A percentile compares a stretch with the other conserved stretches of the same genome.
phyloP scores from a whole-genome alignment of 2,329 filamentous ascomycete species.

The Xylaria multiplex region DNA sequence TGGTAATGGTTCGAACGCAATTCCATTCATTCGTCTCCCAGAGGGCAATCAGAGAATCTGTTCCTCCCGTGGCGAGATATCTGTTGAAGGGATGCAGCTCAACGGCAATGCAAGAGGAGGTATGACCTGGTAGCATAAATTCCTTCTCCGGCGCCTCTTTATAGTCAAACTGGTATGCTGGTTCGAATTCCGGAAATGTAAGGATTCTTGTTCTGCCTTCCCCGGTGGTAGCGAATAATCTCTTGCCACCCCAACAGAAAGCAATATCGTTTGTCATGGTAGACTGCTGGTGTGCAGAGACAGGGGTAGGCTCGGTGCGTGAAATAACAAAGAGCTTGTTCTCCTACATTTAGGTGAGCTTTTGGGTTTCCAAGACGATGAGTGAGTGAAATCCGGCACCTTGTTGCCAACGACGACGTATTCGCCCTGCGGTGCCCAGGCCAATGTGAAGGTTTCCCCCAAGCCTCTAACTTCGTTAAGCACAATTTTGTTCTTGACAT shows the following conservation, averaged over 20 bases:
- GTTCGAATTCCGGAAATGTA: slow-evolving; percentile 71
- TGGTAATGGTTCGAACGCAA: slow-evolving; percentile 75
- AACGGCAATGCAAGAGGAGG: slow-evolving; percentile 74
- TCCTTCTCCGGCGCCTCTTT: slow-evolving; percentile 57
- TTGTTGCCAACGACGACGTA: slow-evolving; percentile 78
- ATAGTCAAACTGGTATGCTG: slow-evolving; percentile 61
- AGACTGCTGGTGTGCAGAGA: slow-evolving; percentile 69
- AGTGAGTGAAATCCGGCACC: slow-evolving; percentile 54
- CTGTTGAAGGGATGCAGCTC: slow-evolving; percentile 76
- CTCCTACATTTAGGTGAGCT: slow-evolving; percentile 54
- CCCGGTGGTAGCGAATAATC: slow-evolving; percentile 75
- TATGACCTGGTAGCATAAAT: slow-evolving; percentile 76
- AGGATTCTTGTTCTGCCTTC: slow-evolving; percentile 78
- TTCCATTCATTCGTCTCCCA: slow-evolving; percentile 85
- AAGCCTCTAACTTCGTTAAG: slow-evolving; percentile 74
- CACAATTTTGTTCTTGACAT: slow-evolving; percentile 76
- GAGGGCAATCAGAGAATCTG: slow-evolving; percentile 77
- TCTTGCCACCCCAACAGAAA: slow-evolving; percentile 78
- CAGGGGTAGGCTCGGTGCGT: slow-evolving; percentile 64
- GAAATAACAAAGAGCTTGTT: slow-evolving; percentile 72
- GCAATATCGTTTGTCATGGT: slow-evolving; percentile 76
- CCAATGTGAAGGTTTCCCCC: slow-evolving; percentile 75
- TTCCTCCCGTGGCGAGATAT: slow-evolving; percentile 78
- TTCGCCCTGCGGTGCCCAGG: slow-evolving; percentile 77
- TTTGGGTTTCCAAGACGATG: neutral